Evolutionary conservation across 495 filamentous ascomycete genomes (phyloP), one percentile per base, ranked within the genome.

Genomic region (Durotheca rogersii): DNA sequence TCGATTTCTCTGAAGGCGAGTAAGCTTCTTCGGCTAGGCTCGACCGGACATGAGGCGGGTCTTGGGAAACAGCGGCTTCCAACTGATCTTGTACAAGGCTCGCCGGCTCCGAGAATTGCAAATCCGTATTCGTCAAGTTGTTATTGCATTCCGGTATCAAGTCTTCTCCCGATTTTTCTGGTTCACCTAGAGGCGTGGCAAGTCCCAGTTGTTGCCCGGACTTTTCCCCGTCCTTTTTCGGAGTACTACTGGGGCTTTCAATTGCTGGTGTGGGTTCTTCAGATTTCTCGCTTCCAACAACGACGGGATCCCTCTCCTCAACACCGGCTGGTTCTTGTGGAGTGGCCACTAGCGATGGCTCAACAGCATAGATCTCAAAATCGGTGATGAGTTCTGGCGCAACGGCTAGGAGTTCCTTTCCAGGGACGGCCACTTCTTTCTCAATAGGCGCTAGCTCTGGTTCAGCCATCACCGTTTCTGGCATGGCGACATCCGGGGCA

Each of bases 171-270:
- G 18, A 3, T 7, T 23, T 41, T n/a, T 39, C 16, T 36, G 33
- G 12, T 35, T 61, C 53, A 10, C 41, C 56, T 16, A 35, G 9
- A 34, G 47, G 25, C 29, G 43, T 21, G 33, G 20, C 10, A 40
- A 35, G 31, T 27, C 40, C 42, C 10, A 27, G 21, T 20, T 34
- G 36, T 19, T 56, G 45, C 11, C 56, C 50, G 27, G 23, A 39
- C 47, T 58, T 47, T 20, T 41, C 53, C 40, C 44, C 50, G 36
- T 52, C 36, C 32, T 32, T 60, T 42, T 56, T 61, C 51, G 51
- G 37, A n/a, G 19, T 14, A 12, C 17, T 30, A 3, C 25, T 25
- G 30, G 52, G 23, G 12, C 15, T 4, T 11, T 58, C 44, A 6
- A 15, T 2, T 20, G 9, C 12, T 7, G 40, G 16, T 6, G 9